phyloP scores from a whole-genome alignment of 139 green algal genomes.

The Chlamydomonas applanata region DNA sequence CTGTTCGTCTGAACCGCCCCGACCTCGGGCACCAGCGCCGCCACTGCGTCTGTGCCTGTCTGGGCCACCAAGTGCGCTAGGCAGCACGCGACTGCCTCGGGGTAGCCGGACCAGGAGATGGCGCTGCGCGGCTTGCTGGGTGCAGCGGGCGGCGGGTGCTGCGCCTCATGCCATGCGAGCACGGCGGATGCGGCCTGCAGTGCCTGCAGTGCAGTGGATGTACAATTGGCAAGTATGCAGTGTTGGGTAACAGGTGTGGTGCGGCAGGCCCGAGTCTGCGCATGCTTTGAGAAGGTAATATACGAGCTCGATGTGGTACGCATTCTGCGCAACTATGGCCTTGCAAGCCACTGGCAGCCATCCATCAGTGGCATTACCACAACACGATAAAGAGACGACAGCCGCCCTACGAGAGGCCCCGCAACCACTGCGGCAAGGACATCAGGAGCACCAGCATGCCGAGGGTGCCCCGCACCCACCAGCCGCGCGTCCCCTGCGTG shows the following conservation, averaged over 20 bases:
- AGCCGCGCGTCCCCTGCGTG: neutral
- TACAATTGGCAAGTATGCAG: no score
- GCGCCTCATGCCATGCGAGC: no score
- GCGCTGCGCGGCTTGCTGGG: neutral
- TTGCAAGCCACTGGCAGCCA: no score
- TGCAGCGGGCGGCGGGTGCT: neutral
- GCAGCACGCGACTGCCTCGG: neutral
- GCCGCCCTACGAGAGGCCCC: no score
- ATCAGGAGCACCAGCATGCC: neutral
- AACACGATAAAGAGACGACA: no score
- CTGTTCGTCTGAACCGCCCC: no score
- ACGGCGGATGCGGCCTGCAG: neutral
- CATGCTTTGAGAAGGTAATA: neutral
- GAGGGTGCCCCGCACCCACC: constrained; percentile 12
- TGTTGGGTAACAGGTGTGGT: no score
- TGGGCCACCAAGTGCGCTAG: neutral
- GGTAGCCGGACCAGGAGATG: neutral
- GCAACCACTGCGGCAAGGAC: no score
- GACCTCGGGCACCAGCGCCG: neutral
- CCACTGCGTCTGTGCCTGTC: neutral
- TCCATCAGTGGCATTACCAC: no score
- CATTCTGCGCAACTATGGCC: neutral
- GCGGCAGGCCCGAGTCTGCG: neutral
- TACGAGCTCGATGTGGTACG: neutral
- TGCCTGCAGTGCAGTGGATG: neutral